A percentile compares a stretch with the other conserved stretches of the same genome.
Conservation (phyloP, 495 filamentous ascomycete genomes). For the Chlorociboria aeruginascens region DNA sequence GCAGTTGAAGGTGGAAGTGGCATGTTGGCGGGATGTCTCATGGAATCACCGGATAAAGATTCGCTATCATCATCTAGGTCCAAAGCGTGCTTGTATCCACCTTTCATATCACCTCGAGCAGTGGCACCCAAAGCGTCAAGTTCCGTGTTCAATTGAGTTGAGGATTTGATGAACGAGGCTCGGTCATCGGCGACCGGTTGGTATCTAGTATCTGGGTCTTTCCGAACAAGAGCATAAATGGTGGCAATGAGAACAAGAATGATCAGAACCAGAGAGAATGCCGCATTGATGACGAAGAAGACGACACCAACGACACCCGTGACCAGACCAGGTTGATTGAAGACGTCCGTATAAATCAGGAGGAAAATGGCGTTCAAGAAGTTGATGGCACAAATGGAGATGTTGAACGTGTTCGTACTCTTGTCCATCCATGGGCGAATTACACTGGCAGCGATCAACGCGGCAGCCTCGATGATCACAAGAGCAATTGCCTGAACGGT, state of each 20-base stretch:
- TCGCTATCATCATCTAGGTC: conserved; percentile 73
- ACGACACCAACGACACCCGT: conserved; percentile 89
- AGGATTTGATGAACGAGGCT: conserved; percentile 96
- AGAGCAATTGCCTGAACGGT: conserved; percentile 74
- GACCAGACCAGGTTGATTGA: conserved; percentile 74
- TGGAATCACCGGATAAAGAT: conserved; percentile 38
- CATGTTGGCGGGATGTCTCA: conserved; percentile 28
- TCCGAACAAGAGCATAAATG: conserved; percentile 68
- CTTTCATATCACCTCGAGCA: conserved; percentile 72
- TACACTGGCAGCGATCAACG: conserved; percentile 67
- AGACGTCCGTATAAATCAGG: conserved; percentile 71
- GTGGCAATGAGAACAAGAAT: conserved; percentile 82
- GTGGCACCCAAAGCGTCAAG: conserved; percentile 89
- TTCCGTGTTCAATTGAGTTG: conserved; percentile 79
- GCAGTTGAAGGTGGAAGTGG: conserved; percentile 20
- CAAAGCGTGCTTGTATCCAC: conserved; percentile 44
- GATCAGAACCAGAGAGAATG: conserved; percentile 74
- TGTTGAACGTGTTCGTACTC: conserved; percentile 96
- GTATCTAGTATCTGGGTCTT: conserved; percentile 94
- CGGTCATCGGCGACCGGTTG: conserved; percentile 96
- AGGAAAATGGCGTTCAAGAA: conserved; percentile 85
- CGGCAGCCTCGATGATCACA: conserved; percentile 71
- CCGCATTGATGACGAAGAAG: conserved; percentile 86
- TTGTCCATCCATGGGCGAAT: conserved; percentile 98
- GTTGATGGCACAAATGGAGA: conserved; percentile 79